phyloP scores from a whole-genome alignment of 164 flowering plant genomes.

The Protea cynaroides region DNA sequence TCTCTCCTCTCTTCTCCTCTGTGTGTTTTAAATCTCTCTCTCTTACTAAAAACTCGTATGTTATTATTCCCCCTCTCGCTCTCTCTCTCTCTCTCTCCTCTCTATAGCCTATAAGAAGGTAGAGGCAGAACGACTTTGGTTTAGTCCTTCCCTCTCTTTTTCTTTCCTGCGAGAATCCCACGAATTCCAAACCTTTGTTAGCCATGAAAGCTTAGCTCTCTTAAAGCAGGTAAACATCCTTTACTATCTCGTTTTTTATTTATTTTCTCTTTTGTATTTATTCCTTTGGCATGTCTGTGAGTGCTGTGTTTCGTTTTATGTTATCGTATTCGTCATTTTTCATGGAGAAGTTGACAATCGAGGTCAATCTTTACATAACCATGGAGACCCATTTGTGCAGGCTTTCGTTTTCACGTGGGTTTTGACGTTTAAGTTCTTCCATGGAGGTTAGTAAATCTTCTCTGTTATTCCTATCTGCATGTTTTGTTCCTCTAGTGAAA shows the following conservation, averaged over 20 bases:
- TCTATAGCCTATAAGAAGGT: too few species aligned
- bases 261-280: too few species aligned
- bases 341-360: slow-evolving; percentile 18
- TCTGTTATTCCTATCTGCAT: slow-evolving; percentile 8
- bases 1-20: too few species aligned
- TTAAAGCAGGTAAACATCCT: slow-evolving; percentile 13
- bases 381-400: slow-evolving; percentile 19
- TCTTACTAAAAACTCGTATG: too few species aligned
- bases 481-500: slow-evolving; percentile 5
- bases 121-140: too few species aligned
- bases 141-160: too few species aligned
- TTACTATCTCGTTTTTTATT: neutral
- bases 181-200: slow-evolving; percentile 4
- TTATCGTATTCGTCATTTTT: slow-evolving; percentile 20
- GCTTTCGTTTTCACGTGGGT: slow-evolving; percentile 15
- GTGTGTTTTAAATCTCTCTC: too few species aligned
- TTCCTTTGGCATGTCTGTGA: slow-evolving; percentile 1
- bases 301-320: neutral
- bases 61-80: too few species aligned
- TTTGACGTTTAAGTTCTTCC: slow-evolving; percentile 23
- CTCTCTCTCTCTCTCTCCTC: too few species aligned
- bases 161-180: too few species aligned
- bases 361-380: slow-evolving; percentile 12
- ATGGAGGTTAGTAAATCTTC: slow-evolving; percentile 17
- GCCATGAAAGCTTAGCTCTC: slow-evolving; percentile 22